Base-by-base conservation (phyloP, 805 yeast species). In the Teunomyces lycoperdinae region DNA sequence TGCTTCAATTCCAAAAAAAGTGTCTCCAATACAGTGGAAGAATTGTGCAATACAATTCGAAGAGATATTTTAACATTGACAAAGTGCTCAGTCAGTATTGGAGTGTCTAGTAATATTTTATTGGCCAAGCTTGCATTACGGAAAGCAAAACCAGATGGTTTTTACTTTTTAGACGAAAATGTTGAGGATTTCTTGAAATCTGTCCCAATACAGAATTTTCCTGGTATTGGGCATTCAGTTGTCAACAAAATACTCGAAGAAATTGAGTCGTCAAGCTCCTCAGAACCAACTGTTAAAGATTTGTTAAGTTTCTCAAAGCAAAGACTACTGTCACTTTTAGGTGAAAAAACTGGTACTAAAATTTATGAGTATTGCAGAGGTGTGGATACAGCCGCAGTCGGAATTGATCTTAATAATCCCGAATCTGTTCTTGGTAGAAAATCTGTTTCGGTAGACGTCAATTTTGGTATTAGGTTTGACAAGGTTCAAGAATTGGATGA, bases 391-490 rank as follows among this genome's bases (percentile, higher is more conserved):
- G 79, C 86, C 0, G 76, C 76, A 4, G 78, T 84, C 44, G 81
- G 78, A 33, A 69, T 84, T n/a, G 62, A 80, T 28, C 51, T 62
- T 7, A 71, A 73, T 29, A 80, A 82, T 8, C 67, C 71, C 11
- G 80, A 68, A 45, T 54, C 67, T 2, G 50, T 63, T 5, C 73
- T 82, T 14, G 74, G 79, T 9, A 73, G 96, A 26, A 89, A 89
- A 56, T 80, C 94, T 1, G 77, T 92, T 0, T 89, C 96, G 0
- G 86, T 90, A 3, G 98, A 92, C 60, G 85, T 92, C 26, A 88
- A 89, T 52, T 92, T 89, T 85, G 98, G 97, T 0, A 87, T 92
- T 0, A 62, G 98, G 42, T 86, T 91, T 53, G 78, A 81, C 29
- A 70, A 69, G 0, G 70, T 77, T 28, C 62, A 65, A 0, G 89